These are phyloP conservation scores for Chlamydomonas schloesseri DNA, from an alignment of 139 green algal genomes.

Conservation along the genomic window DNA sequence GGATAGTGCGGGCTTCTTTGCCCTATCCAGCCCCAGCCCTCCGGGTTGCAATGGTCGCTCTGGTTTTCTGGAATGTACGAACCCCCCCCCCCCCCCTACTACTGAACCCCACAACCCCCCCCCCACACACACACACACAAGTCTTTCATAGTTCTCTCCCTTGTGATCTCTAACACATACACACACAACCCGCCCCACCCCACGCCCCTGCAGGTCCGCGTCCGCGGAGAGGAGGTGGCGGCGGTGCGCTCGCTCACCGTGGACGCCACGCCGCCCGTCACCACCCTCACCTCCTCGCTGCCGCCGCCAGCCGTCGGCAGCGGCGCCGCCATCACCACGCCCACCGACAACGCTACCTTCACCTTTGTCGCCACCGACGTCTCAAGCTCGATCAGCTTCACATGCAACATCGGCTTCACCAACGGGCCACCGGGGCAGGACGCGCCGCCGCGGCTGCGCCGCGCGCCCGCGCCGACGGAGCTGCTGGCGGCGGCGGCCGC, in stretches of 20 bases:
- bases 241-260: constrained; percentile 45
- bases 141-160: no score
- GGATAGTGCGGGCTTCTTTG: no score
- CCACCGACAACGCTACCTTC: constrained; percentile 44
- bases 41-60: no score
- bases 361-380: constrained; percentile 54
- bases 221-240: constrained; percentile 27
- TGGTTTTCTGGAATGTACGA: no score
- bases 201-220: not conserved
- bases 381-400: constrained; percentile 56
- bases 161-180: no score
- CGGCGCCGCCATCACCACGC: not conserved
- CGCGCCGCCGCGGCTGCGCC: constrained; percentile 9
- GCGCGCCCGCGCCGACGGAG: not conserved
- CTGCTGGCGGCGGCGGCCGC: no score
- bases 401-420: constrained; percentile 45
- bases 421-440: constrained; percentile 6
- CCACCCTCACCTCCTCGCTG: not conserved
- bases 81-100: no score
- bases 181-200: not conserved
- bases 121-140: no score
- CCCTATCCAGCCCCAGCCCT: no score
- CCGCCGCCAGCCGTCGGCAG: not conserved
- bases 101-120: no score
- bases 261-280: constrained; percentile 54